Conservation (phyloP, 345 rosid species). For the Fremontodendron californicum region DNA sequence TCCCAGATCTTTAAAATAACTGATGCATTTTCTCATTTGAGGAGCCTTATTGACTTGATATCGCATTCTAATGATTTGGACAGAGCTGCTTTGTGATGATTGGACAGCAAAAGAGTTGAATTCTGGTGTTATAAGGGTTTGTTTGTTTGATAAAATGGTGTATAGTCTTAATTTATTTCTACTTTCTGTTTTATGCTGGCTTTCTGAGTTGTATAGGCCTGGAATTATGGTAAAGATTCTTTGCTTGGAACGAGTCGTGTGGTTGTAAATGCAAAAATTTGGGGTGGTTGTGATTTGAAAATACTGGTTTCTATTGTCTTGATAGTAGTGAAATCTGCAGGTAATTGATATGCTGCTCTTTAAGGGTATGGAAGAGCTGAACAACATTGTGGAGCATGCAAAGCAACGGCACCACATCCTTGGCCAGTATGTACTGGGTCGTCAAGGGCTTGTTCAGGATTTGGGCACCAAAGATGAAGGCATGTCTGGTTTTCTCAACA, state of each 20-base stretch:
- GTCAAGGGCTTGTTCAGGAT: constrained; percentile 67
- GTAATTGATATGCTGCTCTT: constrained; percentile 85
- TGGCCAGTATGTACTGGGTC: constrained; percentile 79
- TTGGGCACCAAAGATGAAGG: constrained; percentile 59
- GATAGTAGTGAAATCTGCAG: constrained; percentile 38
- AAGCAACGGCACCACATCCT: constrained; percentile 96
- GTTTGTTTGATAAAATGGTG: background rate
- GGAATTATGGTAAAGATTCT: background rate
- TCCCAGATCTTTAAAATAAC: background rate
- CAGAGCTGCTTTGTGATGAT: background rate
- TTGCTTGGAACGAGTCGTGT: background rate
- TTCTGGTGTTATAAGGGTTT: background rate
- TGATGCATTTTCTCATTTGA: background rate
- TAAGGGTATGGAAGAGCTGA: constrained; percentile 88
- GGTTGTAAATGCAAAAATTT: background rate
- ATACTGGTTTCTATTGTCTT: background rate
- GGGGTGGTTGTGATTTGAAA: background rate
- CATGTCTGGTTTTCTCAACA: constrained; percentile 70
- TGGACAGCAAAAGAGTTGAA: background rate
- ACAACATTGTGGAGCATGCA: constrained; percentile 72
- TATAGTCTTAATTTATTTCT: background rate
- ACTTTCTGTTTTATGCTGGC: background rate
- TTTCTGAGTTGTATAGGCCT: background rate
- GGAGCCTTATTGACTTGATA: background rate
- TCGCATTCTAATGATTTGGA: background rate